Conservation (phyloP, 768 basidiomycete genomes). For the Lepiota venenata region DNA sequence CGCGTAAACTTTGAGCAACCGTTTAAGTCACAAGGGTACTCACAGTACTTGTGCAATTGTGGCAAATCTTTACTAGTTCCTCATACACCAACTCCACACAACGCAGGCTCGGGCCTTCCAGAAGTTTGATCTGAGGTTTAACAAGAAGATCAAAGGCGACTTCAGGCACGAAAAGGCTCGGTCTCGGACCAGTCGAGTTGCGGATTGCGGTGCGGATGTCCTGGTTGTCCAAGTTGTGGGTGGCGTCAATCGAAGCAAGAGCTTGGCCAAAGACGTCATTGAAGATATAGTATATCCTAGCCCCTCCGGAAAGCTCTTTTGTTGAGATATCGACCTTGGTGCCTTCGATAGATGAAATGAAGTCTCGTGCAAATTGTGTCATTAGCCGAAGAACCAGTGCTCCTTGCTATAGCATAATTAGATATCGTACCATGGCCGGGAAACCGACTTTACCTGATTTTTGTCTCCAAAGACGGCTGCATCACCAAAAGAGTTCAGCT, state of each 20-base stretch:
- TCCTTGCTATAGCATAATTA: conserved; percentile 57
- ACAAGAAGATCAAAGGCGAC: conserved; percentile 95
- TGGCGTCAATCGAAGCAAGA: conserved; percentile 85
- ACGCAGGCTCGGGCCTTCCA: conserved; percentile 91
- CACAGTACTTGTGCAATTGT: conserved; percentile 92
- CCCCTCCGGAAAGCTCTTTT: conserved; percentile 97
- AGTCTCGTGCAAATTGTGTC: conserved; percentile 98
- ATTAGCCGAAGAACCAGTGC: conserved; percentile 90
- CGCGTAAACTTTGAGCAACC: background rate
- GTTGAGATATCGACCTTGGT: conserved; percentile 96
- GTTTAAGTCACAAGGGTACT: conserved; percentile 20
- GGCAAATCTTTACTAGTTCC: conserved; percentile 98
- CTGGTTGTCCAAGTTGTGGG: conserved; percentile 84
- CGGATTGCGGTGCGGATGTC: conserved; percentile 98
- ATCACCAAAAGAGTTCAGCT: conserved; percentile 95
- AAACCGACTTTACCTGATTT: conserved; percentile 66
- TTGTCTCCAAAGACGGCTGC: conserved; percentile 88
- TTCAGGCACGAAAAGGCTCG: conserved; percentile 96
- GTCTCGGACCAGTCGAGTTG: conserved; percentile 95
- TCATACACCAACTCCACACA: conserved; percentile 99
- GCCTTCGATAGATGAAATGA: conserved; percentile 95
- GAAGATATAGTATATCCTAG: conserved; percentile 99
- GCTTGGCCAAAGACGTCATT: conserved; percentile 97
- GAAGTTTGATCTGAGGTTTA: conserved; percentile 95
- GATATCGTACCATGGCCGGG: conserved; percentile 6